Base-by-base conservation (phyloP, 2,329 filamentous ascomycete genomes). In the Fusarium sulawesiense region DNA sequence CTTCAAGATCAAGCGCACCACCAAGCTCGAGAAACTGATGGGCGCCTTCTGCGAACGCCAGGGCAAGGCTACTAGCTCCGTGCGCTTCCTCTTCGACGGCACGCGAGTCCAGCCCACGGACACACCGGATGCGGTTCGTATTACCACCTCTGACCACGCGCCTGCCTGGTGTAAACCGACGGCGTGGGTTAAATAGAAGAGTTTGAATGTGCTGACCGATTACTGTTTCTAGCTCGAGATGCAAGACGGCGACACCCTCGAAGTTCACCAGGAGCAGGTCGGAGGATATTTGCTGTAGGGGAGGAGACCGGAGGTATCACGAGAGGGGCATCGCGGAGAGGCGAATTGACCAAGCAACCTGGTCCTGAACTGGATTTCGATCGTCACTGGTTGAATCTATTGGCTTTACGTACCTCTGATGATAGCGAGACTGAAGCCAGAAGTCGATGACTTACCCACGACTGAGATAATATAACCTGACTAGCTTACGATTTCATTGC, bases 1-100 rank as follows among this genome's bases (percentile, higher is more conserved):
- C 82, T 99, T 99, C 87, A 99, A 99, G 87, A 99, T 99, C 85
- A 99, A 99, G 91, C 89, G 94, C 40, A 94, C 92, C 23, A 99
- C 96, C 2, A 93, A 94, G 80, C 88, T 99, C 3, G 96, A 97
- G 84, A 99, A 99, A 86, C 86, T 99, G 58, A 99, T 99, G 96
- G 92, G 93, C 67, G 96, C 96, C 21, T 99, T 98, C 81, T 99
- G 96, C 81, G 95, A 98, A 73, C 89, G 96, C 25, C 94, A 98
- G 80, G 96, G 96, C 75, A 98, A 98, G 85, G 89, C 91, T 34
- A 84, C 91, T 9, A 88, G 85, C 34, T 95, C 93, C 7, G 95
- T 98, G 48, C 91, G 96, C 30, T 99, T 99, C 81, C 86, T 99
- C 2, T 98, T 98, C 76, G 96, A 99, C 75, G 96, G 96, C n/a